phyloP scores from a whole-genome alignment of 2,329 filamentous ascomycete genomes.

The Alternaria tenuissima region DNA sequence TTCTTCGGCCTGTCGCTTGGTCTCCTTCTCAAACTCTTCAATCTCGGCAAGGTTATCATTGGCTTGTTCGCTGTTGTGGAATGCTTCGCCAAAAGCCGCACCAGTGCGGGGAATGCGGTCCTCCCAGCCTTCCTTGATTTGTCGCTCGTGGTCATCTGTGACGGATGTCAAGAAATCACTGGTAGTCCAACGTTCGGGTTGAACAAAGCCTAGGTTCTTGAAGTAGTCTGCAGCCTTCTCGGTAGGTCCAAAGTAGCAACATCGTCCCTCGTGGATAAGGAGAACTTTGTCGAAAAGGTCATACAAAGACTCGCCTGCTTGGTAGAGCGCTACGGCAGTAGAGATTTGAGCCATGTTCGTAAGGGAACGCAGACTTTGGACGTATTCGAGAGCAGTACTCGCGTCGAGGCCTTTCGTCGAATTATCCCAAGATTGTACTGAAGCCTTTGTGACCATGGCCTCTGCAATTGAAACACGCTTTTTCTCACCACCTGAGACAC shows the following conservation, averaged over 20 bases:
- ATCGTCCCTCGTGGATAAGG: slow-evolving; percentile 52
- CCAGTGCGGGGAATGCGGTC: slow-evolving; percentile 63
- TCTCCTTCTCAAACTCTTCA: slow-evolving; percentile 50
- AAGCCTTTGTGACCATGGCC: slow-evolving; percentile 55
- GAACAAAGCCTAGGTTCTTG: slow-evolving; percentile 71
- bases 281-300: slow-evolving; percentile 52
- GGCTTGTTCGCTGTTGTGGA: slow-evolving; percentile 48
- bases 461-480: slow-evolving; percentile 61
- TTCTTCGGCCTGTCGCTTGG: slow-evolving; percentile 40
- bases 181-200: slow-evolving; percentile 71
- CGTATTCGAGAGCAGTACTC: slow-evolving; percentile 76
- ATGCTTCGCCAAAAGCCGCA: slow-evolving; percentile 62
- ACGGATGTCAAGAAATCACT: slow-evolving; percentile 78
- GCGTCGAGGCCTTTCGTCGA: slow-evolving; percentile 77
- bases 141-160: slow-evolving; percentile 68
- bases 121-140: slow-evolving; percentile 65
- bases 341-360: slow-evolving; percentile 71
- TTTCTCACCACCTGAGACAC: slow-evolving; percentile 61
- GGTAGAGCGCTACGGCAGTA: slow-evolving; percentile 74
- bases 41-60: slow-evolving; percentile 52
- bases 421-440: slow-evolving; percentile 61
- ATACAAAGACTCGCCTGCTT: slow-evolving; percentile 61
- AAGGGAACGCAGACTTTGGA: slow-evolving; percentile 69
- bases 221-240: slow-evolving; percentile 71
- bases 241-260: slow-evolving; percentile 69